phyloP scores from a whole-genome alignment of 2,329 filamentous ascomycete genomes.

The Claviceps sp. region DNA sequence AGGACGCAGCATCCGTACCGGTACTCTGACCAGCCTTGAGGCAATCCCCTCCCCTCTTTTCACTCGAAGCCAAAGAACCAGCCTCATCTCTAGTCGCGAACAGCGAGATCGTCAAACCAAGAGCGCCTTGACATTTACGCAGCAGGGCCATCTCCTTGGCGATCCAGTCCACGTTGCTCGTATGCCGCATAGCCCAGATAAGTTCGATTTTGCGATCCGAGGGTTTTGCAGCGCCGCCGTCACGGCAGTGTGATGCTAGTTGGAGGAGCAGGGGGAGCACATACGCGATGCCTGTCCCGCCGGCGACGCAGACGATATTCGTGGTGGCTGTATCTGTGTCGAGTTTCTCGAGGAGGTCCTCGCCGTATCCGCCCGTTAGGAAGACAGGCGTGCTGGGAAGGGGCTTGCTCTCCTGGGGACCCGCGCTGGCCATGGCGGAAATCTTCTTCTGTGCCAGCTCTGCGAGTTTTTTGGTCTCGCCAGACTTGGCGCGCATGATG shows the following conservation, averaged over 20 bases:
- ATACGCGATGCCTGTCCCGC: slow-evolving; percentile 27
- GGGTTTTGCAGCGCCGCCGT: slow-evolving; percentile 30
- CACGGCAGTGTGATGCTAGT: slow-evolving; percentile 20
- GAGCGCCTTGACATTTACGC: slow-evolving; percentile 20
- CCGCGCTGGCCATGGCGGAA: slow-evolving; percentile 11
- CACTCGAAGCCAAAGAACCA: slow-evolving; percentile 3
- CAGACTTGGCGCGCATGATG: slow-evolving; percentile 42
- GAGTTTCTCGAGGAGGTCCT: slow-evolving; percentile 29
- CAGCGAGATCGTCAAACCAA: slow-evolving; percentile 38
- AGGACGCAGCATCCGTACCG: slow-evolving; percentile 2
- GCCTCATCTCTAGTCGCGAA: slow-evolving; percentile 43
- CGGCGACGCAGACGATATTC: slow-evolving; percentile 26
- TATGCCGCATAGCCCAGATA: slow-evolving; percentile 50
- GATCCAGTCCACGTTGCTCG: slow-evolving; percentile 44
- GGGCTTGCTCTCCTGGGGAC: slow-evolving; percentile 4
- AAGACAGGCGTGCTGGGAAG: slow-evolving; percentile 38
- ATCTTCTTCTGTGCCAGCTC: slow-evolving; percentile 26
- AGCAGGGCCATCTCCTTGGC: slow-evolving; percentile 39
- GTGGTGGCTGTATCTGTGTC: slow-evolving; percentile 18
- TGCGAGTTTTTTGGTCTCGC: slow-evolving; percentile 45
- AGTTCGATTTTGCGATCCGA: slow-evolving; percentile 38
- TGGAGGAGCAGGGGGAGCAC: slow-evolving; percentile 24
- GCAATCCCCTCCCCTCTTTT: slow-evolving; percentile 8
- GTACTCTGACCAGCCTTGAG: slow-evolving; percentile 8
- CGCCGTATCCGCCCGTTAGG: slow-evolving; percentile 51